phyloP scores from a whole-genome alignment of 257 asterid species.

The Solanum pinnatisectum region DNA sequence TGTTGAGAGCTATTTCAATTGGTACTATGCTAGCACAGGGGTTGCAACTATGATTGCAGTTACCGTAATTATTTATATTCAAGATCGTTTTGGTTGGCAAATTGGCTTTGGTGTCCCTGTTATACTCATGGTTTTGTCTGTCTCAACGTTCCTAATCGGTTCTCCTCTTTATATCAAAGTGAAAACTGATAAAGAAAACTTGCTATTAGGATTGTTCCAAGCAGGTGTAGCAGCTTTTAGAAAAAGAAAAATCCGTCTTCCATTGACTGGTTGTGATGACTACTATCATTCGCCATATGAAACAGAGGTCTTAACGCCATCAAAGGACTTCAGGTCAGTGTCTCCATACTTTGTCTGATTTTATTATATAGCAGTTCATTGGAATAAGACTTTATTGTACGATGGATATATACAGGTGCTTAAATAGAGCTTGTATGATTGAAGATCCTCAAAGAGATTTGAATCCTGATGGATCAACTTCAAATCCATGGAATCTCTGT shows the following conservation, averaged over 20 bases:
- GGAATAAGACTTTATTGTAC: too few relatives aligned
- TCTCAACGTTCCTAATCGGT: neutral
- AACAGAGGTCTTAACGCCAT: too few relatives aligned
- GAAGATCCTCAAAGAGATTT: too few relatives aligned
- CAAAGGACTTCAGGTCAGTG: too few relatives aligned
- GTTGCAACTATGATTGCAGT: slow-evolving; percentile 2
- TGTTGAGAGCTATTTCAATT: neutral
- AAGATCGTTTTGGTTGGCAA: slow-evolving; percentile 15
- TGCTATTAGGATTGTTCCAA: neutral
- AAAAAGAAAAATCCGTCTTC: neutral
- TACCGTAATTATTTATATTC: slow-evolving; percentile 5
- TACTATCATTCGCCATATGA: too few relatives aligned
- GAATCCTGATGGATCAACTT: too few relatives aligned
- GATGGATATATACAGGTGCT: too few relatives aligned
- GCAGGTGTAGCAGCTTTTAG: neutral
- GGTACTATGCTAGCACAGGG: slow-evolving; percentile 8
- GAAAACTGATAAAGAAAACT: neutral
- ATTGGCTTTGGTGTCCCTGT: slow-evolving; percentile 12
- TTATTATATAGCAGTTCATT: too few relatives aligned
- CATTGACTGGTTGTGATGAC: too few relatives aligned
- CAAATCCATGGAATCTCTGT: too few relatives aligned
- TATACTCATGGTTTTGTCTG: neutral
- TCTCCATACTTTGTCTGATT: too few relatives aligned
- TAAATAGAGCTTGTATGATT: too few relatives aligned
- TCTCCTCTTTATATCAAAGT: neutral